Conservation (phyloP, 2,329 filamentous ascomycete genomes). For the Blumeria hordei region DNA sequence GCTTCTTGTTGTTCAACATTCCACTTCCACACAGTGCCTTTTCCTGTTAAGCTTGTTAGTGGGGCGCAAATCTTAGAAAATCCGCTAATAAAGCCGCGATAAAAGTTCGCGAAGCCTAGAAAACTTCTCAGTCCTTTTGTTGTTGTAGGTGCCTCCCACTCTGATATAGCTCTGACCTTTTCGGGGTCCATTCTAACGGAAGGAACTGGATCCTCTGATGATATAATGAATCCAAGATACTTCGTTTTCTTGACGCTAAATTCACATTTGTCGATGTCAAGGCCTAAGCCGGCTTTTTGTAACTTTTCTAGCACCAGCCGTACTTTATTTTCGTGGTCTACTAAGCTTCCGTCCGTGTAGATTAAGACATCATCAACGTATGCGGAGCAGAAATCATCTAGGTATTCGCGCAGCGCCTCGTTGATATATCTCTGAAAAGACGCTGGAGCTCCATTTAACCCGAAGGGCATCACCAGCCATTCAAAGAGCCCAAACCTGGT, state of each 20-base stretch:
- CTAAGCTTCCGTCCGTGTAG: not conserved
- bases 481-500: no score
- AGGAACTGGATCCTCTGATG: not conserved
- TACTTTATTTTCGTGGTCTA: not conserved
- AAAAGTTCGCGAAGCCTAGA: not conserved
- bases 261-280: constrained; percentile 1
- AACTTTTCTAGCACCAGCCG: not conserved
- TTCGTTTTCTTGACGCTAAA: not conserved
- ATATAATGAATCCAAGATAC: not conserved
- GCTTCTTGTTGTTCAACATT: not conserved
- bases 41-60: not conserved
- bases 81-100: not conserved
- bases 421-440: no score
- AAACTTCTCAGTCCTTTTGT: not conserved
- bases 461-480: no score
- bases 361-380: not conserved
- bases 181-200: not conserved
- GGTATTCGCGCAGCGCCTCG: no score
- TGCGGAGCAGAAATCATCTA: not conserved
- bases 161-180: not conserved
- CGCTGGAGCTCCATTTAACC: no score
- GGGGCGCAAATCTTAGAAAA: not conserved
- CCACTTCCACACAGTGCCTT: not conserved
- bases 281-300: not conserved
- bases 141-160: not conserved